Evolutionary conservation across 2,329 filamentous ascomycete species (phyloP), one percentile per base, ranked within the genome.

Genomic region (Colletotrichum gloeosporioides): DNA sequence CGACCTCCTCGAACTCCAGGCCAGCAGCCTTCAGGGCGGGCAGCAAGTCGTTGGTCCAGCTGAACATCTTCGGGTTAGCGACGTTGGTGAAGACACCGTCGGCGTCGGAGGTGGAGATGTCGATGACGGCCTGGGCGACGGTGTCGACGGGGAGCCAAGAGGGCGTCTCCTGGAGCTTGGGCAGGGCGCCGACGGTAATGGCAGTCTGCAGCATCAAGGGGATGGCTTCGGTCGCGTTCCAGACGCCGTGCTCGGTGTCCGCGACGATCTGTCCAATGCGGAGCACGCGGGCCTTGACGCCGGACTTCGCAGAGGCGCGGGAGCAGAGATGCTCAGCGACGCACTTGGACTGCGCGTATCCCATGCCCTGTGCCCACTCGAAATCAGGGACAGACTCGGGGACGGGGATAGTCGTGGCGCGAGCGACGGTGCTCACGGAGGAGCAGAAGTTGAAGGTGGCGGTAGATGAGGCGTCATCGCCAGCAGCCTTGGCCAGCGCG

Each of bases 181-280:
- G 89, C 6, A 91, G 81, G 0, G 83, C 82, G 1, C 87, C 86
- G 2, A 87, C 83, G 0, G 88, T 86, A 2, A 80, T 80, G 0
- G 87, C 87, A 3, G 84, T 86, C 39, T 86, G 87, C 0, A 92
- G 81, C 80, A 91, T 87, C 57, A 91, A 79, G 0, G 90, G 88
- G 27, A 90, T 89, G 0, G 88, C 89, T 76, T 91, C 89, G 0
- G 84, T 87, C 5, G 81, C 80, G 77, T 89, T 90, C 90, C 89
- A 91, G 4, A 88, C 79, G 3, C 89, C 90, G n/a, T 83, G 77
- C 3, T 81, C 68, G 0, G 84, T 88, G 77, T 90, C 88, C 2
- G 86, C 89, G 16, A 88, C 86, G 16, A 91, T 86, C 78, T 91
- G 89, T 0, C 90, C 89, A 1, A 90, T 83, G 1, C 90, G 84